Evolutionary conservation across 1,284 basidiomycete genomes (phyloP), one percentile per base, ranked within the genome.

Genomic region (Papiliotrema flavescens): DNA sequence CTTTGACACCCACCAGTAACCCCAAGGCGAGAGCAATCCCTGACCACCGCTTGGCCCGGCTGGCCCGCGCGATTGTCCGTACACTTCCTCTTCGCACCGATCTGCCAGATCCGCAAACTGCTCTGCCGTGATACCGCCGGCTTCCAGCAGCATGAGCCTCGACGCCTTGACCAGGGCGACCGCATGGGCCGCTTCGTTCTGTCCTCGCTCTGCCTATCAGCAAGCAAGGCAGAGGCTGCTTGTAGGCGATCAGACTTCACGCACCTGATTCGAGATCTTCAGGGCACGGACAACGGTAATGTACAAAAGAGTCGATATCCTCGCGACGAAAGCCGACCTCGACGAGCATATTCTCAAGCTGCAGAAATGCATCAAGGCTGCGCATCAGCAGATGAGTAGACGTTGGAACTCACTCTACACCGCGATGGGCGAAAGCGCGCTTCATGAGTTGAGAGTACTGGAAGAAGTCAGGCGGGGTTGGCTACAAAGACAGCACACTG

Each of bases 1-100:
- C 47, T 49, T 55, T n/a, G n/a, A n/a, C 14, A 24, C 61, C 56
- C 60, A 60, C 61, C 63, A 65, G 42, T 57, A 65, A 2, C 61
- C 58, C 63, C 60, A 62, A 19, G 54, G 49, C 15, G 53, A 56
- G 23, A 55, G 24, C 15, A 64, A 39, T 9, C 56, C 61, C 13
- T 50, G 26, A 22, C 48, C 58, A 20, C 55, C 59, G 3, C 36
- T 24, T 23, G 54, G 49, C n/a, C 63, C 60, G 19, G 51, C 58
- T 19, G 5, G 26, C 6, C 63, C 61, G 3, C 19, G 28, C 8
- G 58, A 57, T 20, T 45, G 23, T 20, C 58, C 56, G 2, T 26
- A 36, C 13, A 62, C 46, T 47, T 65, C 28, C 6, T 11, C 28
- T 32, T 32, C 28, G 11, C 28, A 32, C 6, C 28, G 28, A 32